Evolutionary conservation across 2,329 filamentous ascomycete genomes (phyloP).

Genomic region (Juglanconis sp.): DNA sequence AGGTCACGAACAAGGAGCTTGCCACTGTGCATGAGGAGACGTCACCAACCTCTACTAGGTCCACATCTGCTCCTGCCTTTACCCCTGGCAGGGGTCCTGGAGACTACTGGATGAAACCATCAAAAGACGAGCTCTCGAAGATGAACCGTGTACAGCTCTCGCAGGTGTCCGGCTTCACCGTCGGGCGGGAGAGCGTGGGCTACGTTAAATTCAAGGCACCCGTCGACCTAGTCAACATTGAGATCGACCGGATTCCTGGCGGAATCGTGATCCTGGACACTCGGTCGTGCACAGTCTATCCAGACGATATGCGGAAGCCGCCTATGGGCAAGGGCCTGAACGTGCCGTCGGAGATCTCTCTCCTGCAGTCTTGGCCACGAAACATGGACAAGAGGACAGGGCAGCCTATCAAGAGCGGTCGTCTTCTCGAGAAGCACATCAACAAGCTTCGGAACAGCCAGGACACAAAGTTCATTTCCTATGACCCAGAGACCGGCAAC

Average conservation of each 20-base stretch:
- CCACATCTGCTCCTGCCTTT: conserved; percentile 48
- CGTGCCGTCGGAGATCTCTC: conserved; percentile 79
- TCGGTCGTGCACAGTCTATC: conserved; percentile 86
- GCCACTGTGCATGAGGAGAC: conserved; percentile 75
- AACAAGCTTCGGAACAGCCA: conserved; percentile 74
- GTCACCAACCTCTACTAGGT: conserved; percentile 29
- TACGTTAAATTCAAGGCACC: conserved; percentile 76
- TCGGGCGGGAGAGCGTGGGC: conserved; percentile 80
- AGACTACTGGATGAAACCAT: conserved; percentile 80
- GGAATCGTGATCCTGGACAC: conserved; percentile 72
- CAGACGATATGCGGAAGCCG: conserved; percentile 72
- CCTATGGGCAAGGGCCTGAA: conserved; percentile 84
- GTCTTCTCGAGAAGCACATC: conserved; percentile 75
- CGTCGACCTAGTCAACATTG: conserved; percentile 77
- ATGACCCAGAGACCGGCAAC: conserved; percentile 73
- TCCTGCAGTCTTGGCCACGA: conserved; percentile 92
- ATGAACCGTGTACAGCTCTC: conserved; percentile 80
- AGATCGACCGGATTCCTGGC: conserved; percentile 76
- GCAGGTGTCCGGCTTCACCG: conserved; percentile 69
- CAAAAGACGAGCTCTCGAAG: conserved; percentile 67
- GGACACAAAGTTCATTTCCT: conserved; percentile 79
- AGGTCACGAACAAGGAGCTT: conserved; percentile 71
- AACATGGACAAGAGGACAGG: conserved; percentile 54
- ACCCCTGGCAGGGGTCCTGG: conserved; percentile 28
- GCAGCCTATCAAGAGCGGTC: conserved; percentile 56